Conservation (phyloP, 345 rosid species). For the Ricinus communis region DNA sequence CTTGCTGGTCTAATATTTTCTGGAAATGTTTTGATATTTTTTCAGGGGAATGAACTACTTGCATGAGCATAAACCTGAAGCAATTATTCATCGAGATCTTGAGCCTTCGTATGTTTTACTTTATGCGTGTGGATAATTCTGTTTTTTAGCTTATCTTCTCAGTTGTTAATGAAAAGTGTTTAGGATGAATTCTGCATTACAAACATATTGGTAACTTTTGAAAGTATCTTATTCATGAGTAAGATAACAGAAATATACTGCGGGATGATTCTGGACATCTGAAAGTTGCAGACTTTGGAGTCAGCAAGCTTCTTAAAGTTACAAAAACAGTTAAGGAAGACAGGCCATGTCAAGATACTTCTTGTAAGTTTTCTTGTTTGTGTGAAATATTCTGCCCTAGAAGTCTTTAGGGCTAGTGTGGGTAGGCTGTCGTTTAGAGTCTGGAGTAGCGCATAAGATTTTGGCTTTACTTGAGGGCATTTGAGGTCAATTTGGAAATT, state of each 20-base stretch:
- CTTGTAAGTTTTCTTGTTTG: slow-evolving; percentile 56
- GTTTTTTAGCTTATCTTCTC: slow-evolving; percentile 8
- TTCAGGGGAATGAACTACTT: slow-evolving; percentile 92
- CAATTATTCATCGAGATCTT: slow-evolving; percentile 95
- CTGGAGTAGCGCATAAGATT: background rate
- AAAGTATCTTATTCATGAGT: slow-evolving; percentile 39
- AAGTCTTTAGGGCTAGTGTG: background rate
- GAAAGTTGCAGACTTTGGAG: slow-evolving; percentile 97
- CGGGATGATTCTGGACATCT: slow-evolving; percentile 92
- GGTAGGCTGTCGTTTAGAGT: background rate
- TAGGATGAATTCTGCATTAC: background rate
- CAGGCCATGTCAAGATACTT: slow-evolving; percentile 55
- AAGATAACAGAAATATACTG: slow-evolving; percentile 71
- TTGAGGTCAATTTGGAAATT: background rate
- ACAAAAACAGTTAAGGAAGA: slow-evolving; percentile 84
- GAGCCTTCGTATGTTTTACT: slow-evolving; percentile 90
- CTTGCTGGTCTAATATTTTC: background rate
- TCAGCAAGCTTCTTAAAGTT: slow-evolving; percentile 71
- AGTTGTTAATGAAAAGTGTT: background rate
- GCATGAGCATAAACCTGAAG: slow-evolving; percentile 71
- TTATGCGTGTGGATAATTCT: background rate
- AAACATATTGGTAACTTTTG: slow-evolving; percentile 14
- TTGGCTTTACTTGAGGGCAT: slow-evolving; percentile 9
- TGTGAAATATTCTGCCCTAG: background rate
- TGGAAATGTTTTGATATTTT: slow-evolving; percentile 4